phyloP scores from a whole-genome alignment of 139 green algal species.

The Ettlia oleoabundans region DNA sequence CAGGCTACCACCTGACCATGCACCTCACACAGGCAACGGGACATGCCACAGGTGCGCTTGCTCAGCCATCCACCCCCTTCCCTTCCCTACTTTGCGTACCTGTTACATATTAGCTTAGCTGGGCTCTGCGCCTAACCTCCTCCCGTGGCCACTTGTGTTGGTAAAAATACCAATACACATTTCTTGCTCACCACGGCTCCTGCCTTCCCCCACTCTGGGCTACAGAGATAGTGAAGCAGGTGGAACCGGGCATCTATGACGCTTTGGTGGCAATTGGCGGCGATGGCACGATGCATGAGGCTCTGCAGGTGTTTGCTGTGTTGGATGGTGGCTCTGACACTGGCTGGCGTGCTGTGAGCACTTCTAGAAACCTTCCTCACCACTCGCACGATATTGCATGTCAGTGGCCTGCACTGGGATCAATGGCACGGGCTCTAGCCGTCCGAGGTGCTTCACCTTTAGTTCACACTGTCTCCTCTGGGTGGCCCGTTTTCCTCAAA shows the following conservation, averaged over 20 bases:
- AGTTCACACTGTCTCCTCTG: too few relatives aligned
- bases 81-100: neutral
- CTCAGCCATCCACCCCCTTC: neutral
- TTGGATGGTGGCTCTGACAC: neutral
- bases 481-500: neutral
- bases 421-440: too few relatives aligned
- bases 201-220: neutral
- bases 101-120: neutral
- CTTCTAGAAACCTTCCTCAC: too few relatives aligned
- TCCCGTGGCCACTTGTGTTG: too few relatives aligned
- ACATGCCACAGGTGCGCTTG: constrained; percentile 6
- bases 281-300: constrained; percentile 79
- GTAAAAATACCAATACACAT: too few relatives aligned
- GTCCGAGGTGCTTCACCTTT: too few relatives aligned
- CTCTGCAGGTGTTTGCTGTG: constrained; percentile 44
- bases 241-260: neutral
- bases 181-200: neutral
- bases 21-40: neutral
- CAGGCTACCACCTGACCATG: constrained; percentile 55
- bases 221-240: constrained; percentile 3
- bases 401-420: too few relatives aligned
- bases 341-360: too few relatives aligned
- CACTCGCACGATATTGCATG: too few relatives aligned
- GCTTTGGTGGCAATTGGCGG: constrained; percentile 47
- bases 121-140: neutral